Percentiles rank a stretch among this genome's conserved stretches.
Conservation (phyloP, 495 filamentous ascomycete genomes). For the Annulohypoxylon moriforme region DNA sequence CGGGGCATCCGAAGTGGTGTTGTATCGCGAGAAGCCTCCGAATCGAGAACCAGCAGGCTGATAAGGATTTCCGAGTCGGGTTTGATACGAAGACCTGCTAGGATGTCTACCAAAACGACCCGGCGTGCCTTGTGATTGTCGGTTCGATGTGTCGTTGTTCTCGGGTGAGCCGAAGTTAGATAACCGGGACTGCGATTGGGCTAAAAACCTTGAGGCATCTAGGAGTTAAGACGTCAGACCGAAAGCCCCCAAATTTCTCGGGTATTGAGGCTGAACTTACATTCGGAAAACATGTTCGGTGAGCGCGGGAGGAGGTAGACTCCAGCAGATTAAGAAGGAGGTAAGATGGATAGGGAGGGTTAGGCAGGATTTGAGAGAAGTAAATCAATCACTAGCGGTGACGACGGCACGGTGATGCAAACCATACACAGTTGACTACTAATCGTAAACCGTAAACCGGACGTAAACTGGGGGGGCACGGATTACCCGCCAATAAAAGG, state of each 20-base stretch:
- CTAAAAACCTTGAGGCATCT: conserved; percentile 98
- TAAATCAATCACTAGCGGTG: conserved; percentile 41
- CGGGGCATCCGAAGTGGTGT: conserved; percentile 78
- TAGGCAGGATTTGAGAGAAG: conserved; percentile 22
- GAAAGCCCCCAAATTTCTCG: conserved; percentile 12
- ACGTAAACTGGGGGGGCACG: background rate
- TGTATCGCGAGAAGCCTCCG: conserved; percentile 78
- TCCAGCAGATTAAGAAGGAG: conserved; percentile 38
- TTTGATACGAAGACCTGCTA: conserved; percentile 52
- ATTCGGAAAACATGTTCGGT: conserved; percentile 92
- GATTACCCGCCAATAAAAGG: conserved; percentile 32
- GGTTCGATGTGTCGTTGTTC: conserved; percentile 55
- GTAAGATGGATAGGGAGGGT: conserved; percentile 20
- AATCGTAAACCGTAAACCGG: conserved; percentile 17
- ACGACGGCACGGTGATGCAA: conserved; percentile 39
- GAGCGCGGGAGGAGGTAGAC: conserved; percentile 48
- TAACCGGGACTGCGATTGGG: conserved; percentile 91
- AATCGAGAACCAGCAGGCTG: conserved; percentile 72
- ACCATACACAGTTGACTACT: conserved; percentile 32
- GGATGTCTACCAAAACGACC: conserved; percentile 52
- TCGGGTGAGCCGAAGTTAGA: conserved; percentile 73
- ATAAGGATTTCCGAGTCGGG: conserved; percentile 75
- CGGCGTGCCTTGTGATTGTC: conserved; percentile 50
- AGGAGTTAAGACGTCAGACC: conserved; percentile 33
- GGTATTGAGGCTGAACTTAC: conserved; percentile 65